A percentile compares a stretch with the other conserved stretches of the same genome.
Conservation (phyloP, 2,329 filamentous ascomycete genomes). For the Ceratocystis cacaofunesta region DNA sequence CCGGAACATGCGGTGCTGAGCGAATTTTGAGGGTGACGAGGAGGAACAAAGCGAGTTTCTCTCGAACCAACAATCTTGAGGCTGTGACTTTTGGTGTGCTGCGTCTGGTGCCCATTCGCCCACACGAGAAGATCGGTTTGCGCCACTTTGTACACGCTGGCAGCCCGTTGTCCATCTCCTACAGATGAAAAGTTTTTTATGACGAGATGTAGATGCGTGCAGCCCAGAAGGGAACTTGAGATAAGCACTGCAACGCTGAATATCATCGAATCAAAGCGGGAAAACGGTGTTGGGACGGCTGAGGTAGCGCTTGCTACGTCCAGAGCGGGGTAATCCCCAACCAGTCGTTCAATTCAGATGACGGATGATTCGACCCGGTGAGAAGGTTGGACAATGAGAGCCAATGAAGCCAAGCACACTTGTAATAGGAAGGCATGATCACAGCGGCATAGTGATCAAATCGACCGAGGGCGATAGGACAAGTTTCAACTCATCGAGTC, state of each 20-base stretch:
- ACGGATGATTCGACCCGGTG: neutral
- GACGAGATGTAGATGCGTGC: neutral
- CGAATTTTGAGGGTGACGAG: neutral
- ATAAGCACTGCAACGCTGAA: neutral
- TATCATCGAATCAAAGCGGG: neutral
- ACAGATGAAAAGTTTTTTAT: neutral
- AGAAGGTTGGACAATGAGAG: neutral
- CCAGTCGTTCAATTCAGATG: neutral
- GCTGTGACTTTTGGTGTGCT: neutral
- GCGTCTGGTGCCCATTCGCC: neutral
- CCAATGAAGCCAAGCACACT: neutral
- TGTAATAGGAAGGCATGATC: neutral
- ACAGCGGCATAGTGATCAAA: neutral
- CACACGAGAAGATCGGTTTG: neutral
- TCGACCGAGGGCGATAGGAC: neutral
- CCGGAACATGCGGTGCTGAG: neutral
- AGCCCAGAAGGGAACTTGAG: neutral
- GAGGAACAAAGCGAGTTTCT: neutral
- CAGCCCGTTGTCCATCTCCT: neutral
- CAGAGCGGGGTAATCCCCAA: neutral
- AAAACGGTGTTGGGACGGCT: neutral
- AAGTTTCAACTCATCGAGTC: neutral
- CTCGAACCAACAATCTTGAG: neutral
- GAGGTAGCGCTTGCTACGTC: neutral
- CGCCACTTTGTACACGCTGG: slow-evolving; percentile 1